phyloP scores from a whole-genome alignment of 2,329 filamentous ascomycete genomes.

The Dothistroma pini region DNA sequence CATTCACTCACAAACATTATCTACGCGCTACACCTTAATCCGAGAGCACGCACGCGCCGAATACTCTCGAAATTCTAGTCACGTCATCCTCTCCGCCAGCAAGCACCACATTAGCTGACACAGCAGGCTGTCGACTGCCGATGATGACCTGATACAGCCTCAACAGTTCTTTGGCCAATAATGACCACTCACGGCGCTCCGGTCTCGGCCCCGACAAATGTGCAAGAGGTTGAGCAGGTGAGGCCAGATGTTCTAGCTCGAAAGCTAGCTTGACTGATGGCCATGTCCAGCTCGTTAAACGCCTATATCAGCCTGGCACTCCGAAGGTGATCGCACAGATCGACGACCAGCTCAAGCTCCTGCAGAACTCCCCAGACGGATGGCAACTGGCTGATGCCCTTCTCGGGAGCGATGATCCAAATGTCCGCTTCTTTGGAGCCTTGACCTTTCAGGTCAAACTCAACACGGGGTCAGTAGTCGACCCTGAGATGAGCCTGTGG shows the following conservation, averaged over 20 bases:
- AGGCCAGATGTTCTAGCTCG: not conserved
- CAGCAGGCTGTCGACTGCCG: not conserved
- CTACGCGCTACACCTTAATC: not conserved
- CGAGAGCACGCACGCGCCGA: not conserved
- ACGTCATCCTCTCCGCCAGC: not conserved
- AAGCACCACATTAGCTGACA: not conserved
- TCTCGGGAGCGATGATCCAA: conserved; percentile 63
- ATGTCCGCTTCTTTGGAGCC: conserved; percentile 87
- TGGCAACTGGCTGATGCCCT: conserved; percentile 83
- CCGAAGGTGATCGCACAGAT: conserved; percentile 49
- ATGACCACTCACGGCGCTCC: conserved; percentile 13
- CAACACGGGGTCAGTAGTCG: conserved; percentile 51
- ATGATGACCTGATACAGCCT: not conserved
- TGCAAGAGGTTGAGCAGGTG: conserved; percentile 23
- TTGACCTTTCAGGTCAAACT: conserved; percentile 92
- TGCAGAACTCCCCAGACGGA: conserved; percentile 76
- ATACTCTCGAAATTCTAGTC: not conserved
- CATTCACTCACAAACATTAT: not conserved
- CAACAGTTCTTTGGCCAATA: conserved; percentile 5
- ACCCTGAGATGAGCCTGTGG: conserved; percentile 31
- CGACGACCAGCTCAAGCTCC: conserved; percentile 70
- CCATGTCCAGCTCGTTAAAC: conserved; percentile 42
- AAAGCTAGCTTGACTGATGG: not conserved
- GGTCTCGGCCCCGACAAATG: conserved; percentile 18
- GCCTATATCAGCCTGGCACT: conserved; percentile 47